Conservation (phyloP, 2,329 filamentous ascomycete genomes). For the Penicillium olsonii region DNA sequence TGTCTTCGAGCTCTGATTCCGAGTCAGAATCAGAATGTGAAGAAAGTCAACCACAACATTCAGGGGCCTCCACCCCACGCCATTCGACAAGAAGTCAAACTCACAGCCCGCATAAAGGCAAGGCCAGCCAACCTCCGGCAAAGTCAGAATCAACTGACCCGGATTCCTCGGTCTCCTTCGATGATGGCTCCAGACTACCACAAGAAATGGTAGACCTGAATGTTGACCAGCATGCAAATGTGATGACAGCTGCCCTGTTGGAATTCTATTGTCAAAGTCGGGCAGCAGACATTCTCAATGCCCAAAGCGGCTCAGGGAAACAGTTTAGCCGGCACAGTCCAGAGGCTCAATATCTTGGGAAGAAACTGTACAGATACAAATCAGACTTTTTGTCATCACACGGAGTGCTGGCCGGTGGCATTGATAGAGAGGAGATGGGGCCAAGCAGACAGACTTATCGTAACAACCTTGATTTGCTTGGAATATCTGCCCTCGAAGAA, state of each 20-base stretch:
- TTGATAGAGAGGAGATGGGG: slow-evolving; percentile 41
- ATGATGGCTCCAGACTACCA: slow-evolving; percentile 19
- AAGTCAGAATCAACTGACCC: slow-evolving; percentile 10
- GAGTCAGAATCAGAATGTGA: slow-evolving; percentile 30
- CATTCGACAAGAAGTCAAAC: neutral
- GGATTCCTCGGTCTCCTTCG: slow-evolving; percentile 20
- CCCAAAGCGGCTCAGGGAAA: slow-evolving; percentile 34
- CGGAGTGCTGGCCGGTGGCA: slow-evolving; percentile 42
- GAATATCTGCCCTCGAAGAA: slow-evolving; percentile 39
- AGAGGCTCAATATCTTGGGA: slow-evolving; percentile 45
- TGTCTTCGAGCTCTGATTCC: slow-evolving; percentile 38
- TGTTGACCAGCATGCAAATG: slow-evolving; percentile 39
- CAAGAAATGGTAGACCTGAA: slow-evolving; percentile 33
- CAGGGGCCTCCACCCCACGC: slow-evolving; percentile 4
- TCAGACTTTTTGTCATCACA: slow-evolving; percentile 45
- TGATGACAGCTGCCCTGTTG: slow-evolving; percentile 47
- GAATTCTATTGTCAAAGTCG: slow-evolving; percentile 48
- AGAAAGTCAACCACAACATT: slow-evolving; percentile 20
- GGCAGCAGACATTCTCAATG: slow-evolving; percentile 48
- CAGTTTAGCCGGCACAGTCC: slow-evolving; percentile 44
- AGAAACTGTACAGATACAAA: slow-evolving; percentile 44
- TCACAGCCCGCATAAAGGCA: slow-evolving; percentile 5
- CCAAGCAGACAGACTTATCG: slow-evolving; percentile 43
- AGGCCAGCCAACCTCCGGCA: neutral
- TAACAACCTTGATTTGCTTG: slow-evolving; percentile 45